A percentile compares a stretch with the other conserved stretches of the same genome.
Evolutionary conservation across 176 grass and related monocot species (phyloP).

Genomic region (Leersia perrieri): DNA sequence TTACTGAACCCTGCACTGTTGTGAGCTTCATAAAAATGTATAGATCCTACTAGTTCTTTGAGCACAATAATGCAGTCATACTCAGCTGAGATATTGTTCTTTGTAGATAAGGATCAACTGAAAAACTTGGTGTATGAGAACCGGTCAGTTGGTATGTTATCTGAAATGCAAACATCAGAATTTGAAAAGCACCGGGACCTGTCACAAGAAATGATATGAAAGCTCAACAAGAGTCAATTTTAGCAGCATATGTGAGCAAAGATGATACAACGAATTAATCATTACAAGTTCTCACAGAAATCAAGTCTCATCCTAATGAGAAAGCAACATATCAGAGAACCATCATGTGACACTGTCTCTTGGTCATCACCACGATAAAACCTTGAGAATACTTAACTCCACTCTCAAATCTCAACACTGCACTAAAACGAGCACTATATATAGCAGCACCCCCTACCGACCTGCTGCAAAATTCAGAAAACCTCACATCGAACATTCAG

Average conservation of each 20-base stretch:
- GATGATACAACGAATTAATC: background rate
- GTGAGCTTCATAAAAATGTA: background rate
- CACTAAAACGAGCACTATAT: background rate
- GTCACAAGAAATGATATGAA: constrained; percentile 16
- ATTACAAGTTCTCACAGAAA: background rate
- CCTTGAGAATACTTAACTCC: background rate
- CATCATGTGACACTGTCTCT: constrained; percentile 43
- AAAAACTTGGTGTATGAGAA: background rate
- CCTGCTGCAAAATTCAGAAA: background rate
- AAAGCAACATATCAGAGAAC: constrained; percentile 26
- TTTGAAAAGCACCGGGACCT: background rate
- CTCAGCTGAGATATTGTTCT: background rate
- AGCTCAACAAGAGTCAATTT: constrained; percentile 1
- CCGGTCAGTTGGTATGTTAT: background rate
- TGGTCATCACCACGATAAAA: background rate
- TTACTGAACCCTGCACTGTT: background rate
- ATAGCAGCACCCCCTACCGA: background rate
- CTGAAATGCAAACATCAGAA: background rate
- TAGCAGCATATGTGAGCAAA: background rate
- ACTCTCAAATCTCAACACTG: background rate
- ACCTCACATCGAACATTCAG: background rate
- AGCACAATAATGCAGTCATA: background rate
- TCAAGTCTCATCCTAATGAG: constrained; percentile 4
- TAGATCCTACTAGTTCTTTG: background rate
- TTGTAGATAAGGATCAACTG: too few species aligned